Evolutionary conservation across 768 basidiomycete species (phyloP).

Genomic region (Russula foetens): DNA sequence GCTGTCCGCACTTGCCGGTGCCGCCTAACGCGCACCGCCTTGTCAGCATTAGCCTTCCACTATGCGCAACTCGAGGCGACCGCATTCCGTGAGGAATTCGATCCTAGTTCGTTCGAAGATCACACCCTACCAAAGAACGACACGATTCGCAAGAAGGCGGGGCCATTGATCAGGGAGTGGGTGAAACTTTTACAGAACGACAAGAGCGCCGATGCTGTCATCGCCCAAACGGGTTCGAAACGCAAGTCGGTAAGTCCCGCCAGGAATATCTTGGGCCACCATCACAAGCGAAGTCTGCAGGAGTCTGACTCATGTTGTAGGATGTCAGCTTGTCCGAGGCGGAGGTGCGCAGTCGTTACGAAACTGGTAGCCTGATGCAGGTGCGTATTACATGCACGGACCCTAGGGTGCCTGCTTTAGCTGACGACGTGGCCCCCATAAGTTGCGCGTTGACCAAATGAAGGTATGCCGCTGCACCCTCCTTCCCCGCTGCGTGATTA

Average conservation of each 20-base stretch:
- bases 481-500: neutral
- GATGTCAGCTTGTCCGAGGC: constrained; percentile 59
- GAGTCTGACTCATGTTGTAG: constrained; percentile 27
- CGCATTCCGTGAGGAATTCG: constrained; percentile 87
- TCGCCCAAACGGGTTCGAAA: constrained; percentile 46
- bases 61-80: constrained; percentile 87
- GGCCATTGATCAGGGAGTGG: constrained; percentile 62
- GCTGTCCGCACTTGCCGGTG: neutral
- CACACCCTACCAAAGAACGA: constrained; percentile 69
- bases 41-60: constrained; percentile 71
- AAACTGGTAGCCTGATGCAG: constrained; percentile 54
- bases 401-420: constrained; percentile 1
- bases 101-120: constrained; percentile 72
- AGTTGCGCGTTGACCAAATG: constrained; percentile 74
- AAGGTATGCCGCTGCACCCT: constrained; percentile 42
- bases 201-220: constrained; percentile 48
- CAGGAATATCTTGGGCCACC: neutral
- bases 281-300: neutral
- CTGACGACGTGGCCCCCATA: neutral
- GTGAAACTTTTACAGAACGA: constrained; percentile 55
- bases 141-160: constrained; percentile 66
- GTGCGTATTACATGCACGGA: constrained; percentile 30
- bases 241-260: constrained; percentile 56
- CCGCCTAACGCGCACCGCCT: constrained; percentile 1
- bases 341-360: constrained; percentile 63